A percentile compares a stretch with the other conserved stretches of the same genome.
Conservation (phyloP, 495 filamentous ascomycete genomes). For the Hypoxylon crocopeplum region DNA sequence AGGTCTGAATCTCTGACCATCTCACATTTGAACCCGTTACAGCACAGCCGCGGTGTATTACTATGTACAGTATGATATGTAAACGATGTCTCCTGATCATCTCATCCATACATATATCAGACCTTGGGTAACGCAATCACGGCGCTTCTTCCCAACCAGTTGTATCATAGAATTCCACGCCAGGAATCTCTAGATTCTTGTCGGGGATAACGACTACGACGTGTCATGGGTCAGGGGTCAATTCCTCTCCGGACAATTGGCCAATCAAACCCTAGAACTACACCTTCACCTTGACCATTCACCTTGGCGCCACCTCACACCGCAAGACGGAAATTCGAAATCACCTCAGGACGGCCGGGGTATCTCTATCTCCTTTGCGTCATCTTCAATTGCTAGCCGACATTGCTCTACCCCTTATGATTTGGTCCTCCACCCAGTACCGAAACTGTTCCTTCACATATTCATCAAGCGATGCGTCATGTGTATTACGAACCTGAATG, state of each 20-base stretch:
- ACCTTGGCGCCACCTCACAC: slow-evolving; percentile 33
- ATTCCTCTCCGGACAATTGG: slow-evolving; percentile 14
- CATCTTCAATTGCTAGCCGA: no score
- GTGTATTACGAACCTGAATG: not conserved
- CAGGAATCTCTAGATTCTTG: slow-evolving; percentile 3
- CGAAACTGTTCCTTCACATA: not conserved
- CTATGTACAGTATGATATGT: no score
- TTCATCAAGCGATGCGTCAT: not conserved
- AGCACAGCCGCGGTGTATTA: no score
- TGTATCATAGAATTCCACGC: no score
- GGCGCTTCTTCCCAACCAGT: not conserved
- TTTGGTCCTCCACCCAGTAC: not conserved
- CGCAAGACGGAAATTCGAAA: slow-evolving; percentile 24
- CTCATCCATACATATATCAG: no score
- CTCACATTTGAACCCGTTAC: no score
- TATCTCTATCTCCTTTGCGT: not conserved
- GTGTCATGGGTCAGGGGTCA: slow-evolving; percentile 8
- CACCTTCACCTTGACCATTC: slow-evolving; percentile 26
- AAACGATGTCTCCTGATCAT: no score
- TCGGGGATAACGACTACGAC: no score
- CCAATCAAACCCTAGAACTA: slow-evolving; percentile 19
- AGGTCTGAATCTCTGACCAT: no score
- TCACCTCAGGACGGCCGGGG: not conserved
- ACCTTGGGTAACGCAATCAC: not conserved
- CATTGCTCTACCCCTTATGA: not conserved